Evolutionary conservation across 164 flowering plant species (phyloP).

Genomic region (Magnolia sinica): DNA sequence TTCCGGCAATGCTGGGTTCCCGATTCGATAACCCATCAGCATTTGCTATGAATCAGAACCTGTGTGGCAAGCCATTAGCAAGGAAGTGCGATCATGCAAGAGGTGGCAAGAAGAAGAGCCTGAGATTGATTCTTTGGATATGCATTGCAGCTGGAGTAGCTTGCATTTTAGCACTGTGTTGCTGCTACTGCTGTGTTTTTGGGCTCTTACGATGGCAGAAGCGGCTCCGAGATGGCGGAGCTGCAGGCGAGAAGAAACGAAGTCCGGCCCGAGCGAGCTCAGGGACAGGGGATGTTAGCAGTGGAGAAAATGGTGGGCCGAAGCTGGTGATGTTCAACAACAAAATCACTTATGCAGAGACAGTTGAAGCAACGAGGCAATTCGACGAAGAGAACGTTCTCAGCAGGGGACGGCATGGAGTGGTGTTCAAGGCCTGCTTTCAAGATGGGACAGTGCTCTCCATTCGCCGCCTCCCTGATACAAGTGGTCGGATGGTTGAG

Average conservation of each 20-base stretch:
- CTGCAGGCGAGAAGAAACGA: slow-evolving; percentile 60
- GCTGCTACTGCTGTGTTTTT: slow-evolving; percentile 61
- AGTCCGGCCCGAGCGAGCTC: slow-evolving; percentile 64
- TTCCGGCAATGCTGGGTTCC: slow-evolving; percentile 57
- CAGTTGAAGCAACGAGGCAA: slow-evolving; percentile 77
- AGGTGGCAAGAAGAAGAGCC: slow-evolving; percentile 25
- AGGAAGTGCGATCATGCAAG: slow-evolving; percentile 32
- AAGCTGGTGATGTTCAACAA: slow-evolving; percentile 79
- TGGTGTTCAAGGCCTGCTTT: slow-evolving; percentile 74
- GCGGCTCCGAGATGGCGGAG: slow-evolving; percentile 36
- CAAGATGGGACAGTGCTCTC: slow-evolving; percentile 79
- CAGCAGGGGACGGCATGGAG: slow-evolving; percentile 63
- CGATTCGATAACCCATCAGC: slow-evolving; percentile 50
- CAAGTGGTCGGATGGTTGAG: slow-evolving; percentile 29
- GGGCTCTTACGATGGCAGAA: slow-evolving; percentile 59
- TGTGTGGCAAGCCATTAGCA: slow-evolving; percentile 74
- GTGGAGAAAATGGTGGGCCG: slow-evolving; percentile 59
- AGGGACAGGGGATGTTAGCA: slow-evolving; percentile 48
- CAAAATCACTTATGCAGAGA: slow-evolving; percentile 69
- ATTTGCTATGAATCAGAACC: slow-evolving; percentile 41
- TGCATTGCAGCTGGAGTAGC: slow-evolving; percentile 47
- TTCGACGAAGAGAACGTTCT: slow-evolving; percentile 89
- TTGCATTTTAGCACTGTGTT: slow-evolving; percentile 39
- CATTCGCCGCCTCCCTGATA: slow-evolving; percentile 62
- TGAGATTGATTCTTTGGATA: slow-evolving; percentile 52